phyloP scores from a whole-genome alignment of 768 basidiomycete species.

The Suillus occidentalis region DNA sequence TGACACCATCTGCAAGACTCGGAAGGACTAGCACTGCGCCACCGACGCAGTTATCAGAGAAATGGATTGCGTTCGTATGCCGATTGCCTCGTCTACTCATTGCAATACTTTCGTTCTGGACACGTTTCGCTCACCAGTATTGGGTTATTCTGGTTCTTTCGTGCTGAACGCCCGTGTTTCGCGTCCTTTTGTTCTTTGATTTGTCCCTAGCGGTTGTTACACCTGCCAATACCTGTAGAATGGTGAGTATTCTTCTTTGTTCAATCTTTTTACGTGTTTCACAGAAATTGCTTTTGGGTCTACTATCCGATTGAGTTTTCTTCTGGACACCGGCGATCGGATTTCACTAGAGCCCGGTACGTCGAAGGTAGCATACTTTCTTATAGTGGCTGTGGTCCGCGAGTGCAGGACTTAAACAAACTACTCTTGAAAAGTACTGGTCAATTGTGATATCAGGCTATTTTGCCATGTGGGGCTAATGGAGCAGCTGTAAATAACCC shows the following conservation, averaged over 20 bases:
- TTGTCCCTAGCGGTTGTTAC: too few relatives aligned
- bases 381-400: neutral
- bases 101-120: neutral
- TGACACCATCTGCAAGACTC: neutral
- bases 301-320: neutral
- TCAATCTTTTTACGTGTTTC: neutral
- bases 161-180: too few relatives aligned
- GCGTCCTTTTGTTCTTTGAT: too few relatives aligned
- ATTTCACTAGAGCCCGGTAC: neutral
- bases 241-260: neutral
- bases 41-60: neutral
- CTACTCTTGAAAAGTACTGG: too few relatives aligned
- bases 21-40: neutral
- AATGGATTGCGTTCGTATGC: neutral
- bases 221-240: neutral
- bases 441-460: too few relatives aligned
- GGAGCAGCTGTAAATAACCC: too few relatives aligned
- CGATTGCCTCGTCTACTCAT: neutral
- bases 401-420: too few relatives aligned
- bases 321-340: neutral
- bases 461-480: too few relatives aligned
- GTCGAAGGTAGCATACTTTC: conserved; percentile 20
- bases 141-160: too few relatives aligned
- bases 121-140: too few relatives aligned
- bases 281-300: neutral